phyloP scores from a whole-genome alignment of 768 basidiomycete species.

The Mycena polygramma region DNA sequence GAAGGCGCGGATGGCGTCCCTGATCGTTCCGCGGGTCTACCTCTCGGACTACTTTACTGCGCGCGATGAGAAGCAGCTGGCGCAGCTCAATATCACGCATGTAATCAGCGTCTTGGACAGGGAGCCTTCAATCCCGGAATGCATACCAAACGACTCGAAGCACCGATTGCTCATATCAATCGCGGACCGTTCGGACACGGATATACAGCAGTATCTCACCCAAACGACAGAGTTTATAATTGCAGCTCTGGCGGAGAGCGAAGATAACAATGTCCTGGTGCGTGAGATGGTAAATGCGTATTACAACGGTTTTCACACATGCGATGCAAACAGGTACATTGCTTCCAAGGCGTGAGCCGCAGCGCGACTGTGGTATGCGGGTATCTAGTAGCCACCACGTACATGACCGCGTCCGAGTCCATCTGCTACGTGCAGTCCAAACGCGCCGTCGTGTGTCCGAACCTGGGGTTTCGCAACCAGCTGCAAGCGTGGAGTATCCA shows the following conservation, averaged over 20 bases:
- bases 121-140: conserved; percentile 58
- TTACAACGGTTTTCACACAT: conserved; percentile 8
- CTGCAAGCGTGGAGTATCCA: conserved; percentile 39
- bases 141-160: conserved; percentile 51
- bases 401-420: conserved; percentile 66
- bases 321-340: conserved; percentile 71
- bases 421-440: conserved; percentile 67
- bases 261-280: conserved; percentile 63
- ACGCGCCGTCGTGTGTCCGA: conserved; percentile 74
- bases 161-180: conserved; percentile 66
- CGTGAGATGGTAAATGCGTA: conserved; percentile 39
- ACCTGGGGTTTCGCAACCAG: conserved; percentile 76
- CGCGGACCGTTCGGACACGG: conserved; percentile 52
- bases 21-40: conserved; percentile 67
- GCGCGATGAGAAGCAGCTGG: conserved; percentile 58
- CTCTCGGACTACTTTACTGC: conserved; percentile 72
- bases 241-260: conserved; percentile 59
- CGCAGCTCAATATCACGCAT: conserved; percentile 77
- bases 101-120: conserved; percentile 75
- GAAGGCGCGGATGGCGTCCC: conserved; percentile 22
- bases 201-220: conserved; percentile 63
- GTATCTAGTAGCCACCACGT: conserved; percentile 69
- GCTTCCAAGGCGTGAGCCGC: conserved; percentile 80
- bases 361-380: conserved; percentile 84
- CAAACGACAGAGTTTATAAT: conserved; percentile 66